Evolutionary conservation across 768 basidiomycete species (phyloP).

Genomic region (Crepidotus variabilis): DNA sequence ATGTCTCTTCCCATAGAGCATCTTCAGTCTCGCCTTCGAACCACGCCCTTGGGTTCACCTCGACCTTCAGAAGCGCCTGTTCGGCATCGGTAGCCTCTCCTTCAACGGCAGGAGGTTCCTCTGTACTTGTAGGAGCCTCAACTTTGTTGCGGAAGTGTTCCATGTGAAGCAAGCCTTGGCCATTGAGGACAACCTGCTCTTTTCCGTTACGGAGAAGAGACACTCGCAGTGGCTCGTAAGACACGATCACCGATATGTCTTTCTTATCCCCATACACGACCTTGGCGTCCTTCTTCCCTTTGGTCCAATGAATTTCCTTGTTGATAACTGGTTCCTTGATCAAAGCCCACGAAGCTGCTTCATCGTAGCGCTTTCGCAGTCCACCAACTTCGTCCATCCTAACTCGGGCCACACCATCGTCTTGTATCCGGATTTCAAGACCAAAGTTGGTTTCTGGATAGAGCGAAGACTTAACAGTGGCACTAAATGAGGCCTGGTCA

Average conservation of each 20-base stretch:
- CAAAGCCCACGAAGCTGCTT: constrained; percentile 88
- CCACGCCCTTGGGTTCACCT: constrained; percentile 60
- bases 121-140: constrained; percentile 36
- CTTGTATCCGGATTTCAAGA: constrained; percentile 79
- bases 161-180: constrained; percentile 90
- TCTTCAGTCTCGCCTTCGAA: constrained; percentile 87
- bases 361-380: constrained; percentile 83
- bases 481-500: constrained; percentile 62
- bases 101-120: constrained; percentile 40
- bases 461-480: constrained; percentile 72
- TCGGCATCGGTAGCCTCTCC: constrained; percentile 39
- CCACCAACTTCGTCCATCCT: constrained; percentile 88
- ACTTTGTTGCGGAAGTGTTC: constrained; percentile 87
- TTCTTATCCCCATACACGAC: constrained; percentile 64
- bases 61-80: constrained; percentile 50
- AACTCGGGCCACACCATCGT: constrained; percentile 87
- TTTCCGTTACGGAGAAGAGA: constrained; percentile 69
- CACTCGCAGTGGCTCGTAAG: constrained; percentile 74
- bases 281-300: constrained; percentile 59
- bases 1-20: constrained; percentile 88
- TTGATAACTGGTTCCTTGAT: constrained; percentile 66
- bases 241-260: constrained; percentile 62
- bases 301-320: constrained; percentile 56
- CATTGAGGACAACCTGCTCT: constrained; percentile 87
- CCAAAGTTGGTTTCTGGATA: constrained; percentile 83